Base-by-base conservation (phyloP, 306 rosid species). In the Citrullus colocynthis region DNA sequence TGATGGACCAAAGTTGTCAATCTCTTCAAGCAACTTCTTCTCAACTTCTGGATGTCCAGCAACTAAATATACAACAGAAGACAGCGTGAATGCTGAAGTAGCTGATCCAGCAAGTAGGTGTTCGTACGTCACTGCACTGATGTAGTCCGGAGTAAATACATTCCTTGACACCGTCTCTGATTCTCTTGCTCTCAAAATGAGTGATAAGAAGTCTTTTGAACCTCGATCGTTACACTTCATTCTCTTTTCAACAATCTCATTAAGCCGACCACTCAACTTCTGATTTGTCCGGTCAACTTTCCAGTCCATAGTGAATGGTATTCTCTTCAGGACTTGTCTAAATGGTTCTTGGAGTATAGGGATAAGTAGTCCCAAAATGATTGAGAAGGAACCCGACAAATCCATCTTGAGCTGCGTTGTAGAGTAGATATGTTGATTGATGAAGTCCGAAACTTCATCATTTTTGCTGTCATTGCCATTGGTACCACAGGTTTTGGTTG, bases 381-480 rank as follows among this genome's bases (percentile, higher is more conserved):
- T 95, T 13, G 99, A 95, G 30, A 95, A 85, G 30, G 97, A 92
- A 67, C 97, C 99, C 2, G 99, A 86, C 42, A 95, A 76, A 81
- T 95, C 99, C 97, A 95, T 91, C 86, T 91, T 95, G 9, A 95
- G 91, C 54, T 92, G 93, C 3, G 97, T 85, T 54, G 97, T 92
- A 56, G 97, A 90, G 84, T 90, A 95, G 11, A 95, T 84, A 71
- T 92, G 96, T 81, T 95, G 88, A 62, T 91, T 87, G 70, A 92
- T 89, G 76, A 95, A 92, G 72, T 92, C 92, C 0, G 97, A 86
- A 24, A 92, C 96, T 80, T 80, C 96, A 55, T 84, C 82, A 2
- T 10, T 45, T 30, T 72, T 55, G 20, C 66, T 52, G 32, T 48
- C 69, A 18, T 39, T 49, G 32, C 55, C 69, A 28, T 75, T 78